These are phyloP conservation scores for Hemerocallis citrina DNA, from an alignment of 106 monocot species.

Conservation along the genomic window DNA sequence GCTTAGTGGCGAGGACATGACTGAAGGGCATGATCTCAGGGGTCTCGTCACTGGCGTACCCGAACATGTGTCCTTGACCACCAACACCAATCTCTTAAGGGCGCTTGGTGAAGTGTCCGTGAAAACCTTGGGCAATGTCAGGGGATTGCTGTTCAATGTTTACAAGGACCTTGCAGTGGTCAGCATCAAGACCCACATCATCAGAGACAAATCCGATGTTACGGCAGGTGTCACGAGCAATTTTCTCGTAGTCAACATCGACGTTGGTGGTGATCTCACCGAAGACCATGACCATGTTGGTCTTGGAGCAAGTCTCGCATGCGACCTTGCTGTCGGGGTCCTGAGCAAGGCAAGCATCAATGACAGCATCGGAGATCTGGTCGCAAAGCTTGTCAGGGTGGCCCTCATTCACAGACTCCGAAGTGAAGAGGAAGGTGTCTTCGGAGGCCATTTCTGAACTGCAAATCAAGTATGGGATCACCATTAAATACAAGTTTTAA, in stretches of 20 bases:
- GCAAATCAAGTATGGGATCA: too few species aligned
- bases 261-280: slow-evolving; percentile 17
- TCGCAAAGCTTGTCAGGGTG: slow-evolving; percentile 19
- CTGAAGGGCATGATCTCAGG: slow-evolving; percentile 16
- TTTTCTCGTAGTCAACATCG: slow-evolving; percentile 8
- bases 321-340: slow-evolving; percentile 21
- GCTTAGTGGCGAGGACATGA: slow-evolving; percentile 15
- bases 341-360: slow-evolving; percentile 18
- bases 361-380: slow-evolving; percentile 16
- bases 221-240: slow-evolving; percentile 10
- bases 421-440: slow-evolving; percentile 19
- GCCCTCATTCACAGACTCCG: slow-evolving; percentile 10
- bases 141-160: slow-evolving; percentile 13
- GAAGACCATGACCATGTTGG: slow-evolving; percentile 18
- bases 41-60: slow-evolving; percentile 16
- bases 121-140: slow-evolving; percentile 15
- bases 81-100: slow-evolving; percentile 16
- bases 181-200: slow-evolving; percentile 9
- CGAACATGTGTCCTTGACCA: slow-evolving; percentile 15
- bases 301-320: slow-evolving; percentile 22
- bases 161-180: slow-evolving; percentile 9
- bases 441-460: too few species aligned
- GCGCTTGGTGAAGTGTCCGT: slow-evolving; percentile 14
- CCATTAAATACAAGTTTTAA: too few species aligned
- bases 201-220: slow-evolving; percentile 1